These are phyloP conservation scores for Lepidium didymum DNA, from an alignment of 345 rosid species.

Conservation along the genomic window DNA sequence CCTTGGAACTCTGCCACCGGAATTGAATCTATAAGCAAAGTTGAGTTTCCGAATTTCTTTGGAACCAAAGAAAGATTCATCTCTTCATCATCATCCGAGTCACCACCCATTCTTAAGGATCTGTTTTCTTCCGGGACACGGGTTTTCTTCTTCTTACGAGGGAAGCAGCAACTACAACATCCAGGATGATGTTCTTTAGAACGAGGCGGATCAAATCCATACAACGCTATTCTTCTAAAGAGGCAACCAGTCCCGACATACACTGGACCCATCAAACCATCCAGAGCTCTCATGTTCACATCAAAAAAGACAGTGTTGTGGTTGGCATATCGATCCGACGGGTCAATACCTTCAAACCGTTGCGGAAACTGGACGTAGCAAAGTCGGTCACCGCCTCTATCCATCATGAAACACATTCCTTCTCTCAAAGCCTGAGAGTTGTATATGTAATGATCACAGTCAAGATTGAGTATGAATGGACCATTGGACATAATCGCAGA, in stretches of 20 bases:
- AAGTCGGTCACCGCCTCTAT: constrained; percentile 90
- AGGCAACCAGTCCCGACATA: constrained; percentile 98
- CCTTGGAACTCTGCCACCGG: constrained; percentile 96
- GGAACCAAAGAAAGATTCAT: constrained; percentile 76
- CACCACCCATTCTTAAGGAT: constrained; percentile 94
- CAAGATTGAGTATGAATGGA: constrained; percentile 94
- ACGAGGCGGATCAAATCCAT: constrained; percentile 93
- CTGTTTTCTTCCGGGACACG: constrained; percentile 67
- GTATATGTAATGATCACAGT: constrained; percentile 97
- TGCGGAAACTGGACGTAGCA: constrained; percentile 98
- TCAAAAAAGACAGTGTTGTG: constrained; percentile 98
- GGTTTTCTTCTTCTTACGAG: constrained; percentile 52
- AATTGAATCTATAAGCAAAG: constrained; percentile 80
- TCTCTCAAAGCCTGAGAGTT: constrained; percentile 94
- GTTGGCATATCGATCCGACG: constrained; percentile 96
- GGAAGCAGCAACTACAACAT: constrained; percentile 72
- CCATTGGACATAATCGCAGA: constrained; percentile 99
- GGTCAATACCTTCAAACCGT: constrained; percentile 97
- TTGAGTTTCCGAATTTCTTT: constrained; percentile 81
- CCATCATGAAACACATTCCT: constrained; percentile 99
- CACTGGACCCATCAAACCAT: constrained; percentile 96
- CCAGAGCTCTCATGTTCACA: constrained; percentile 97
- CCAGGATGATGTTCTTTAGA: constrained; percentile 75
- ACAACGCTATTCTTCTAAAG: constrained; percentile 84
- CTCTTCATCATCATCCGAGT: constrained; percentile 83